Conservation (phyloP, 352 stramenopile species). For the Peronospora farinosa region DNA sequence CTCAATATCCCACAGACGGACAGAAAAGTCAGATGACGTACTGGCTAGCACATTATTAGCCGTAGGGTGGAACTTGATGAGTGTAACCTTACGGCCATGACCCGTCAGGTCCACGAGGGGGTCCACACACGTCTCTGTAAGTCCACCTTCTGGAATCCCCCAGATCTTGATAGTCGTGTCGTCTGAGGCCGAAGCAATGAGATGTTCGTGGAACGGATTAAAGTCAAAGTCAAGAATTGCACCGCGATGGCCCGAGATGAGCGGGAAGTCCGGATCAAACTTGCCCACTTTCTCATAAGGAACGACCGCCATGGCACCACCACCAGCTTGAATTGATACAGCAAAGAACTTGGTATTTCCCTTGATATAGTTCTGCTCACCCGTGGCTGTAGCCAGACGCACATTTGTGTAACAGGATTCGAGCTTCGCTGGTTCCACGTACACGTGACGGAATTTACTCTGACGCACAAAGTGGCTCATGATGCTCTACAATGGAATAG, state of each 20-base stretch:
- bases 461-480: conserved; percentile 94
- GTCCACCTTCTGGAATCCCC: conserved; percentile 91
- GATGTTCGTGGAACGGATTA: conserved; percentile 95
- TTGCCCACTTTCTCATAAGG: conserved; percentile 92
- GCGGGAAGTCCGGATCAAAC: conserved; percentile 90
- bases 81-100: conserved; percentile 94
- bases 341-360: conserved; percentile 99
- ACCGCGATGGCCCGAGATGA: conserved; percentile 93
- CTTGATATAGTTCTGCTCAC: conserved; percentile 99
- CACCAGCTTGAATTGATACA: conserved; percentile 88
- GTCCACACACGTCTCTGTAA: conserved; percentile 92
- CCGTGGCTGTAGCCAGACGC: conserved; percentile 93
- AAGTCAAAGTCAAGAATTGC: conserved; percentile 99
- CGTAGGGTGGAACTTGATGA: conserved; percentile 97
- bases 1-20: conserved; percentile 99
- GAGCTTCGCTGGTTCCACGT: conserved; percentile 93
- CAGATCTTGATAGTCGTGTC: conserved; percentile 98
- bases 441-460: conserved; percentile 98
- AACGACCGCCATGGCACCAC: conserved; percentile 90
- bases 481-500: conserved; percentile 12
- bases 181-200: conserved; percentile 94
- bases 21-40: conserved; percentile 92
- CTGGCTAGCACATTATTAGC: conserved; percentile 95
- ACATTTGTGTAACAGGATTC: conserved; percentile 90
- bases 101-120: conserved; percentile 93